These are phyloP conservation scores for Leucocoprinus gongylophorus DNA, from an alignment of 1,284 basidiomycete genomes.

Conservation along the genomic window DNA sequence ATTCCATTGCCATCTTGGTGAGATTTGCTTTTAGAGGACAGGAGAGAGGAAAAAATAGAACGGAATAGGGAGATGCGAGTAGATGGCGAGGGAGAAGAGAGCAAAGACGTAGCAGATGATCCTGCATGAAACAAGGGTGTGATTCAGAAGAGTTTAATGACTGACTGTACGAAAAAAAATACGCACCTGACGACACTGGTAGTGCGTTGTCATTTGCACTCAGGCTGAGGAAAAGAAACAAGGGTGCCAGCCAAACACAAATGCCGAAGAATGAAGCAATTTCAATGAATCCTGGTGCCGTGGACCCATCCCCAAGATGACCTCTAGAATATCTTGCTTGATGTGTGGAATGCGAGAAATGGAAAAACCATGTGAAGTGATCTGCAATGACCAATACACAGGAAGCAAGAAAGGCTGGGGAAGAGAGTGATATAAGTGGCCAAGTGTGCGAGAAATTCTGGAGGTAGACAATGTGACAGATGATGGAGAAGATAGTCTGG, in stretches of 20 bases:
- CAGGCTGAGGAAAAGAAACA: constrained; percentile 89
- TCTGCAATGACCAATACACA: constrained; percentile 79
- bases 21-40: constrained; percentile 27
- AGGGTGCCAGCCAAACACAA: constrained; percentile 87
- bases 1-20: constrained; percentile 41
- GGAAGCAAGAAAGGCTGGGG: constrained; percentile 74
- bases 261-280: constrained; percentile 90
- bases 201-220: constrained; percentile 94
- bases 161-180: neutral
- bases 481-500: constrained; percentile 70
- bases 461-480: constrained; percentile 82
- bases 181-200: constrained; percentile 48
- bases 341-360: constrained; percentile 72
- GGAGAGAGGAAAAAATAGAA: constrained; percentile 47
- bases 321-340: constrained; percentile 40
- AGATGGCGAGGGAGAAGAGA: constrained; percentile 21
- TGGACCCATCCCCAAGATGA: constrained; percentile 33
- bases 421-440: constrained; percentile 87
- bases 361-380: constrained; percentile 93
- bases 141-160: neutral
- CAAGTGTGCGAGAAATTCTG: constrained; percentile 85
- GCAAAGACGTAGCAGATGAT: constrained; percentile 28
- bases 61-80: constrained; percentile 55
- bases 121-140: constrained; percentile 27
- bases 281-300: constrained; percentile 70